Evolutionary conservation across 2,329 filamentous ascomycete genomes (phyloP), one percentile per base, ranked within the genome.

Genomic region (Colletotrichum sp.): DNA sequence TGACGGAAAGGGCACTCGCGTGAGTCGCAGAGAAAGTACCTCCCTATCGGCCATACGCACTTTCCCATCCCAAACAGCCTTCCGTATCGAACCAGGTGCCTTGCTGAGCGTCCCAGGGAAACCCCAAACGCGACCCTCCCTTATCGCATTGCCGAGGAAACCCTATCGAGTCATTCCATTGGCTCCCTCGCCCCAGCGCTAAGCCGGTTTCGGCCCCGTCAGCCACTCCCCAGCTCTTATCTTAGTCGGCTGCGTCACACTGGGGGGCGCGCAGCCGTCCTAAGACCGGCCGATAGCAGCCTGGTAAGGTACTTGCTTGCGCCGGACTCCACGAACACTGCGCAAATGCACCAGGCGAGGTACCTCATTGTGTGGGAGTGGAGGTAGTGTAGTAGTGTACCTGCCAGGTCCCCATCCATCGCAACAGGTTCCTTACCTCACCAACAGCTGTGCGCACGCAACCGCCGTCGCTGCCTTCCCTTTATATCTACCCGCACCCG

Each of bases 91-190:
- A 67, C 62, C 56, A 62, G 71, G 71, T 74, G 61, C 61, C 67
- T 60, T 58, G 55, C 52, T 30, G 55, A 61, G 48, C 28, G n/a
- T 43, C 55, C 61, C 68, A 75, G 71, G 75, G 62, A 75, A 65
- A 67, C 75, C 75, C 66, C 62, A 76, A 74, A 76, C 70, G 74
- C 68, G 65, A 74, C 58, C 74, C 64, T 70, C 74, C 58, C 76
- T 80, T 80, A 79, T 78, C 70, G 79, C 77, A 81, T 81, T 78
- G 78, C 78, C 79, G 72, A 80, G 80, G 80, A 74, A 80, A 80
- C 79, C 71, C 75, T 71, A 77, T 75, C 76, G 75, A 77, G 78
- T 77, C 72, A 78, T 73, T 72, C 72, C 67, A 81, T 80, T 81
- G 79, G 78, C 70, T 71, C 64, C 71, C 70, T 62, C 48, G 65